Conservation (phyloP, 306 rosid genomes). For the Malus fusca region DNA sequence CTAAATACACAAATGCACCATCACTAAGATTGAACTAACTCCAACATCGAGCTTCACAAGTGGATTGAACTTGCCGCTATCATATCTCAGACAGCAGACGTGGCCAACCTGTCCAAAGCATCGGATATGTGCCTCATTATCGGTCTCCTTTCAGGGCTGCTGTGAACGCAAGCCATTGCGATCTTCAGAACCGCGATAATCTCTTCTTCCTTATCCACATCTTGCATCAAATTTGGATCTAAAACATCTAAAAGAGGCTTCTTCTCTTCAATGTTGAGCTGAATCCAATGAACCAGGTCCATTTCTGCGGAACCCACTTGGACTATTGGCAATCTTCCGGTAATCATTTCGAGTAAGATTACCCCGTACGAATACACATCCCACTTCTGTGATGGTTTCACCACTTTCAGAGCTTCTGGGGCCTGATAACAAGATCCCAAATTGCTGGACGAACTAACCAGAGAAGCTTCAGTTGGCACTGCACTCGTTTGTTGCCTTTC, state of each 20-base stretch:
- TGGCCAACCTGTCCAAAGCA: slow-evolving; percentile 60
- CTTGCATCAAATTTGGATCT: slow-evolving; percentile 64
- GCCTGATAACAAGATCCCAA: slow-evolving; percentile 69
- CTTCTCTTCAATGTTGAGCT: slow-evolving; percentile 89
- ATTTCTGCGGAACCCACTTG: slow-evolving; percentile 71
- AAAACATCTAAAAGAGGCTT: slow-evolving; percentile 76
- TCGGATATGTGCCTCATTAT: slow-evolving; percentile 80
- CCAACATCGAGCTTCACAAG: slow-evolving; percentile 27
- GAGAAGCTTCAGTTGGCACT: slow-evolving; percentile 38
- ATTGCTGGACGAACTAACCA: slow-evolving; percentile 22
- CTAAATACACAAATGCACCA: slow-evolving; percentile 15
- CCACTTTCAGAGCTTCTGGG: slow-evolving; percentile 75
- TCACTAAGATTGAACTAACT: slow-evolving; percentile 17
- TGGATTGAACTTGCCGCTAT: slow-evolving; percentile 10
- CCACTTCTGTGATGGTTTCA: slow-evolving; percentile 99
- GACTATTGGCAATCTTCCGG: slow-evolving; percentile 70
- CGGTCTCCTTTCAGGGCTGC: slow-evolving; percentile 84
- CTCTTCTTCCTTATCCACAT: slow-evolving; percentile 70
- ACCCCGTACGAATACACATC: slow-evolving; percentile 91
- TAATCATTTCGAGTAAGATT: slow-evolving; percentile 76
- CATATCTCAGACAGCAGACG: slow-evolving; percentile 41
- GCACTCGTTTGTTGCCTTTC: slow-evolving; percentile 55
- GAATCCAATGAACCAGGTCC: slow-evolving; percentile 94
- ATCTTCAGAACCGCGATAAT: slow-evolving; percentile 77
- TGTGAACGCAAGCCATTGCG: slow-evolving; percentile 82